A percentile compares a stretch with the other conserved stretches of the same genome.
Conservation (phyloP, 176 grass and related monocot species). For the Triticum timopheevii region DNA sequence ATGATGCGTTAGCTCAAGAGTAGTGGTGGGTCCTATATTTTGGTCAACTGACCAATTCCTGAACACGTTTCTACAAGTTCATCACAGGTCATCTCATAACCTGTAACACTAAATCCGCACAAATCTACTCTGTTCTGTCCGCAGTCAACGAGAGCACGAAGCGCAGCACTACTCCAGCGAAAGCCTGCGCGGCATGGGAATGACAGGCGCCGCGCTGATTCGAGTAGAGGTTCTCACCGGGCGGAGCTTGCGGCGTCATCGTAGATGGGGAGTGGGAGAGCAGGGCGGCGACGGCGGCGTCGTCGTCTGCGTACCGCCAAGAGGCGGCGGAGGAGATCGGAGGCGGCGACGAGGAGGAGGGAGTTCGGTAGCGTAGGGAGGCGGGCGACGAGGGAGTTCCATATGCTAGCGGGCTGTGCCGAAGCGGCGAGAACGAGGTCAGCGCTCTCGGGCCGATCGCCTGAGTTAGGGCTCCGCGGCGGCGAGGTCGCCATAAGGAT, state of each 20-base stretch:
- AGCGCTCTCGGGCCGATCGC: conserved; percentile 11
- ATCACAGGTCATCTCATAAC: background rate
- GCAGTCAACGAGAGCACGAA: background rate
- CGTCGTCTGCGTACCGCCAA: conserved; percentile 13
- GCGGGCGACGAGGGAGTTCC: conserved; percentile 37
- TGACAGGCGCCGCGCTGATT: background rate
- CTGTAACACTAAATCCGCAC: background rate
- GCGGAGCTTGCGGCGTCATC: conserved; percentile 18
- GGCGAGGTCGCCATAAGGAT: conserved; percentile 34
- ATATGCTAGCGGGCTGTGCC: conserved; percentile 8
- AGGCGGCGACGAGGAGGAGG: conserved; percentile 33
- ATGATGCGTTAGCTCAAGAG: background rate
- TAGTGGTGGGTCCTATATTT: background rate
- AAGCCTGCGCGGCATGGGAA: background rate
- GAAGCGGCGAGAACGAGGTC: background rate
- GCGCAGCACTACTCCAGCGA: background rate
- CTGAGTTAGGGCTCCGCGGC: conserved; percentile 42
- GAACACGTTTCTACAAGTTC: background rate
- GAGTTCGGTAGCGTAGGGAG: conserved; percentile 33
- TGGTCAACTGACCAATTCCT: background rate
- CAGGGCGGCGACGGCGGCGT: conserved; percentile 23
- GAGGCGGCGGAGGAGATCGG: conserved; percentile 38
- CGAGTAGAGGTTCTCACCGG: conserved; percentile 35
- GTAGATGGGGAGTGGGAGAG: conserved; percentile 39
- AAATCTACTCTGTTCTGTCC: background rate